A percentile compares a stretch with the other conserved stretches of the same genome.
These are phyloP conservation scores for Aspergillus bertholletiae DNA, from an alignment of 495 filamentous ascomycete species.

Conservation along the genomic window DNA sequence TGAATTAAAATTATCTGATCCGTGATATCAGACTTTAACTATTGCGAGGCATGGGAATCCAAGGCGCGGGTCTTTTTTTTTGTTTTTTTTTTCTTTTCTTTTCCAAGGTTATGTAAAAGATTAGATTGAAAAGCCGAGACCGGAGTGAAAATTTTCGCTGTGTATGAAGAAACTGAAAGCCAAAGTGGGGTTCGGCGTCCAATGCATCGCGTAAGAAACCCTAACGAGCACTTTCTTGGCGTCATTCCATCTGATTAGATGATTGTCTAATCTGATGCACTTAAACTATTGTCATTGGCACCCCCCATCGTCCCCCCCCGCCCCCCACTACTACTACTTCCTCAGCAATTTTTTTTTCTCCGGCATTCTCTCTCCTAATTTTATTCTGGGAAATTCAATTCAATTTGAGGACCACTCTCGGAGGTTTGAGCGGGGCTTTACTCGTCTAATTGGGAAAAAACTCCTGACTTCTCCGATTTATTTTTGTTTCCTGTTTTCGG, in stretches of 20 bases:
- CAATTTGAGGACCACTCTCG: not conserved
- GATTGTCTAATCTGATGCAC: slow-evolving; percentile 31
- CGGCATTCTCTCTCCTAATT: too few relatives aligned
- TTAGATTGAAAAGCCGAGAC: not conserved
- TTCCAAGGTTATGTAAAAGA: not conserved
- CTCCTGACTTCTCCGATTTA: not conserved
- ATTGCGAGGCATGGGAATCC: not conserved
- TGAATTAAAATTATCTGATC: slow-evolving; percentile 2
- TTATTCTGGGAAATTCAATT: not conserved
- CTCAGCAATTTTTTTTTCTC: too few relatives aligned
- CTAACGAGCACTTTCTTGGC: not conserved
- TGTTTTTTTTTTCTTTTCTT: too few relatives aligned
- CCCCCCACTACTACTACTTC: too few relatives aligned
- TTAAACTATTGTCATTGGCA: not conserved
- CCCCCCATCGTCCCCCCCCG: too few relatives aligned
- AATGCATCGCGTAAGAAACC: not conserved
- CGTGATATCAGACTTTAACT: not conserved
- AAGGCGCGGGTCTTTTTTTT: too few relatives aligned
- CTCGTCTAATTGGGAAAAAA: not conserved
- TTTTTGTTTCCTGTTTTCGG: not conserved
- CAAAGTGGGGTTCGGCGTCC: not conserved
- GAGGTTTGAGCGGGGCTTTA: not conserved
- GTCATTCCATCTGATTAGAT: slow-evolving; percentile 30
- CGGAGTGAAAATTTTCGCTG: not conserved
- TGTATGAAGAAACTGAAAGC: not conserved